These are phyloP conservation scores for Bretschneidera sinensis DNA, from an alignment of 345 rosid species.

Conservation along the genomic window DNA sequence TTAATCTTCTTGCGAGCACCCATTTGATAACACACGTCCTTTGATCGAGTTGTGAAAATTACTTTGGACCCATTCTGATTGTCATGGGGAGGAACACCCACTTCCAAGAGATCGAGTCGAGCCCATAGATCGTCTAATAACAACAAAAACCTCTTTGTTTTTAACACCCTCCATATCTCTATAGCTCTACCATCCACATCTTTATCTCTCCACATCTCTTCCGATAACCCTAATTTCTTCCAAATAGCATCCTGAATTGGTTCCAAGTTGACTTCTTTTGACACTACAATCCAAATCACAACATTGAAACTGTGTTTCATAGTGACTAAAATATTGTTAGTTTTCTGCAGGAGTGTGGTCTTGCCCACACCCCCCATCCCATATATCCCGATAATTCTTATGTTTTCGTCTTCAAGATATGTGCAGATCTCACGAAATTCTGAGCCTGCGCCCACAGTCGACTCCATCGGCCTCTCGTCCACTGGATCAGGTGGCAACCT, in stretches of 20 bases:
- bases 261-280: background rate
- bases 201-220: conserved; percentile 5
- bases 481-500: background rate
- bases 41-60: conserved; percentile 16
- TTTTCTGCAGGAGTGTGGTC: conserved; percentile 17
- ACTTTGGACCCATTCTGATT: conserved; percentile 9
- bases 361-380: conserved; percentile 24
- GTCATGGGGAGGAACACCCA: conserved; percentile 8
- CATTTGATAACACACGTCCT: conserved; percentile 10
- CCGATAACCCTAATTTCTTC: background rate
- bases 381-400: conserved; percentile 8
- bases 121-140: conserved; percentile 23
- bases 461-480: background rate
- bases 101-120: background rate
- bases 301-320: background rate
- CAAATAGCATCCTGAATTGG: background rate
- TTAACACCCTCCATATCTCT: background rate
- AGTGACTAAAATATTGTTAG: background rate
- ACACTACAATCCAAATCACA: conserved; percentile 15
- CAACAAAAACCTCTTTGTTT: conserved; percentile 9
- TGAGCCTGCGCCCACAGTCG: background rate
- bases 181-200: too few relatives aligned
- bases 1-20: background rate
- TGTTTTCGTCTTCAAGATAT: background rate
- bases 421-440: background rate